phyloP scores from a whole-genome alignment of 2,329 filamentous ascomycete species.

The Drechslerella dactyloides region DNA sequence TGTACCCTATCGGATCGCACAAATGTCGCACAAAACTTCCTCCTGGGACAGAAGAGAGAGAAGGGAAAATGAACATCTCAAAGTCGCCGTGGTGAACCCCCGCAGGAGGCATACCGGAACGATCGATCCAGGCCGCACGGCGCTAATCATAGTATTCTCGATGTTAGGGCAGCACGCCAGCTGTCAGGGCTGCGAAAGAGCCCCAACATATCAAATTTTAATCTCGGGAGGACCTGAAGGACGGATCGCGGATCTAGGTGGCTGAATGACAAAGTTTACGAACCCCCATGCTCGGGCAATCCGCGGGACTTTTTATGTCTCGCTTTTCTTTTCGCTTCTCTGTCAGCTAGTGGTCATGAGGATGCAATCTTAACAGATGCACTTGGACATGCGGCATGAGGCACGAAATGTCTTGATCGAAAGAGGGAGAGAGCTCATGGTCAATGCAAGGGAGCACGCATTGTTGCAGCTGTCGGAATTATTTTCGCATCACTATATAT shows the following conservation, averaged over 20 bases:
- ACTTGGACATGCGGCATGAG: background rate
- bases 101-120: background rate
- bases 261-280: background rate
- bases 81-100: background rate
- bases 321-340: background rate
- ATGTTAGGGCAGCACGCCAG: background rate
- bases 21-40: conserved; percentile 27
- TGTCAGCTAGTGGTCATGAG: background rate
- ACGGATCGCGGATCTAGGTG: background rate
- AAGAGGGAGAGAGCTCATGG: background rate
- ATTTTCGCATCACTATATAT: background rate
- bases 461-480: background rate
- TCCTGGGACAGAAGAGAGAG: background rate
- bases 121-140: background rate
- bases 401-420: background rate
- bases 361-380: background rate
- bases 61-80: background rate
- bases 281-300: background rate
- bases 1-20: conserved; percentile 32
- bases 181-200: background rate
- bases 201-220: background rate
- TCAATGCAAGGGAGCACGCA: background rate
- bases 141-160: background rate
- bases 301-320: background rate
- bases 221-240: background rate